Percentiles rank a stretch among this genome's conserved stretches.
phyloP scores from a whole-genome alignment of 2,329 filamentous ascomycete genomes.

The Exophiala mesophila region DNA sequence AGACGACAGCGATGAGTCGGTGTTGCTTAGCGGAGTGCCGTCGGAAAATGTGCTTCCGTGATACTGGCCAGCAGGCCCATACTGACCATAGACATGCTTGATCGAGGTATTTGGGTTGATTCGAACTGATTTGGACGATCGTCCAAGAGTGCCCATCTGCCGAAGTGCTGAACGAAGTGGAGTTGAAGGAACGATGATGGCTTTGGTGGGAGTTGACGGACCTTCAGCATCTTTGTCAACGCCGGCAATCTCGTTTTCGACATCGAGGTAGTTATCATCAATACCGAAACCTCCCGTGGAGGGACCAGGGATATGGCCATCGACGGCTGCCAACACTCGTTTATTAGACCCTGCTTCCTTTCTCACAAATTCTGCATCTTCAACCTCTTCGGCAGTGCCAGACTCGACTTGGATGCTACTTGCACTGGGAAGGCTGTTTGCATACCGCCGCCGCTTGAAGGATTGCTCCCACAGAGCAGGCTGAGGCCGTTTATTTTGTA shows the following conservation, averaged over 20 bases:
- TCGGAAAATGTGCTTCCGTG: slow-evolving; percentile 21
- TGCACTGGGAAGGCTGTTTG: slow-evolving; percentile 12
- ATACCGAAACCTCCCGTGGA: slow-evolving; percentile 19
- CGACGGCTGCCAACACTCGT: slow-evolving; percentile 15
- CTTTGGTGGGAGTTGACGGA: slow-evolving; percentile 13
- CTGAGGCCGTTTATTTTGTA: slow-evolving; percentile 2
- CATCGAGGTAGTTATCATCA: slow-evolving; percentile 20
- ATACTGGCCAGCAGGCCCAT: slow-evolving; percentile 20
- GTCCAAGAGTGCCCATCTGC: slow-evolving; percentile 12
- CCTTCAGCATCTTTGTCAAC: slow-evolving; percentile 7
- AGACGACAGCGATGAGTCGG: slow-evolving; percentile 6
- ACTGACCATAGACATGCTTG: slow-evolving; percentile 20
- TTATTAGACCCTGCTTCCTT: slow-evolving; percentile 19
- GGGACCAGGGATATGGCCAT: slow-evolving; percentile 17
- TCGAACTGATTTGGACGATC: slow-evolving; percentile 18
- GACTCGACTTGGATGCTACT: not conserved
- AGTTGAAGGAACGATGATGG: slow-evolving; percentile 6
- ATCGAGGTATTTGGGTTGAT: slow-evolving; percentile 16
- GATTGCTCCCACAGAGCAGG: slow-evolving; percentile 8
- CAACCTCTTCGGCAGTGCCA: not conserved
- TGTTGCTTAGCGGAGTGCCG: not conserved
- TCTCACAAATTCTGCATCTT: slow-evolving; percentile 7
- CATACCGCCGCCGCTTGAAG: slow-evolving; percentile 16
- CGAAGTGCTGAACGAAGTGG: slow-evolving; percentile 18
- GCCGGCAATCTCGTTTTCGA: slow-evolving; percentile 16